Evolutionary conservation across 2,329 filamentous ascomycete species (phyloP).

Genomic region (Talaromyces rugulosus): DNA sequence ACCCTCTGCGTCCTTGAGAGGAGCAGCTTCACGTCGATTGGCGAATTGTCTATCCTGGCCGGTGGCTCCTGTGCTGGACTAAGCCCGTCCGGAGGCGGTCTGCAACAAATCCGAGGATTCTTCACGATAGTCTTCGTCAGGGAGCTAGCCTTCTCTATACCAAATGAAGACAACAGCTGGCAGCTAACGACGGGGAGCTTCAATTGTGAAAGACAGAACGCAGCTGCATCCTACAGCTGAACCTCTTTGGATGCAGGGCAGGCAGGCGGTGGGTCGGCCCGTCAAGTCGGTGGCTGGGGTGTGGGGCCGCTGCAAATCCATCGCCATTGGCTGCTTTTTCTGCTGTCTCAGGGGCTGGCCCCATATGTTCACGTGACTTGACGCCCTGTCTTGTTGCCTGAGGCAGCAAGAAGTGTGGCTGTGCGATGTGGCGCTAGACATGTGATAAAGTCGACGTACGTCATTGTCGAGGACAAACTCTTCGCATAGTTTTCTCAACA

Average conservation of each 20-base stretch:
- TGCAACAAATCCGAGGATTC: not conserved
- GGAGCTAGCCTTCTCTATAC: not conserved
- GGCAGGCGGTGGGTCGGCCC: not conserved
- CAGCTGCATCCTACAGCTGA: not conserved
- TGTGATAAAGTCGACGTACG: slow-evolving; percentile 10
- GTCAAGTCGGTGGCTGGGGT: slow-evolving; percentile 1
- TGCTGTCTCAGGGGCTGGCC: not conserved
- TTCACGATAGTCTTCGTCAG: not conserved
- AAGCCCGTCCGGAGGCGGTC: not conserved
- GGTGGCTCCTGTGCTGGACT: not conserved
- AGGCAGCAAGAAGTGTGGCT: slow-evolving; percentile 2
- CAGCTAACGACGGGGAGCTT: not conserved
- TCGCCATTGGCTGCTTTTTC: not conserved
- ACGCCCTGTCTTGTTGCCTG: not conserved
- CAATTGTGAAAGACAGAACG: not conserved
- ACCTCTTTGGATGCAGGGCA: not conserved
- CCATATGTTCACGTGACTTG: slow-evolving; percentile 3
- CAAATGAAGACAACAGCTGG: not conserved
- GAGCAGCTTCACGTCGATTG: not conserved
- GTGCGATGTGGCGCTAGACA: slow-evolving; percentile 7
- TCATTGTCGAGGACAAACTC: not conserved
- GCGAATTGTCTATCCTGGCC: not conserved
- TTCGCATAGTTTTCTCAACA: not conserved
- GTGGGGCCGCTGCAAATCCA: not conserved
- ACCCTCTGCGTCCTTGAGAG: not conserved